These are phyloP conservation scores for Primulina eburnea DNA, from an alignment of 257 asterid genomes.

Conservation along the genomic window DNA sequence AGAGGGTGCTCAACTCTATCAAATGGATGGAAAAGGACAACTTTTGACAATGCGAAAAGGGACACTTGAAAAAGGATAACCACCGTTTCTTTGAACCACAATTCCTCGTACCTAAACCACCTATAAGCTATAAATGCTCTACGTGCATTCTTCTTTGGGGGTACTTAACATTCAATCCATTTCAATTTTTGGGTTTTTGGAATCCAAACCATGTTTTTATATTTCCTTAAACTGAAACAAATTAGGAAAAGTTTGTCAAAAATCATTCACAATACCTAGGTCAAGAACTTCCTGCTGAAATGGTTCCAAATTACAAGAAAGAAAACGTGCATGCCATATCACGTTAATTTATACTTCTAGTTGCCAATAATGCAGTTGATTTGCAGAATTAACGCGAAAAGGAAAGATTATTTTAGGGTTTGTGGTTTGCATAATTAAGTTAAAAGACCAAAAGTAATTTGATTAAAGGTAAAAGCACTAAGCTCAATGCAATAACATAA, in stretches of 20 bases:
- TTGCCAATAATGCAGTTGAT: slow-evolving; percentile 13
- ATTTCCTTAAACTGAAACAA: background rate
- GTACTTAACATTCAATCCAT: background rate
- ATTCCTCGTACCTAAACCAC: slow-evolving; percentile 35
- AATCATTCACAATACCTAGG: background rate
- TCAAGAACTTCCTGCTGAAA: slow-evolving; percentile 25
- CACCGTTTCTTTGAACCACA: slow-evolving; percentile 16
- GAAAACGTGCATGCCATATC: background rate
- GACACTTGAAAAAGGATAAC: background rate
- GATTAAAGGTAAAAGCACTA: slow-evolving; percentile 7
- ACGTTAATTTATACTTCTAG: background rate
- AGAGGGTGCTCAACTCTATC: background rate
- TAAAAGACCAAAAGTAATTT: slow-evolving; percentile 4
- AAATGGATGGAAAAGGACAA: background rate
- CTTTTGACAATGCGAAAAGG: background rate
- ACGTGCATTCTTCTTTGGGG: background rate
- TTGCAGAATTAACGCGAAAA: slow-evolving; percentile 16
- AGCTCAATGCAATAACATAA: slow-evolving; percentile 16
- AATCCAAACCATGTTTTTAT: background rate
- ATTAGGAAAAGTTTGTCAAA: slow-evolving; percentile 5
- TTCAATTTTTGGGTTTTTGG: no score
- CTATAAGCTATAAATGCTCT: background rate
- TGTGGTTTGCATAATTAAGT: slow-evolving; percentile 8
- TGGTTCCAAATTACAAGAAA: slow-evolving; percentile 7
- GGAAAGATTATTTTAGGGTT: background rate